Evolutionary conservation across 2,329 filamentous ascomycete genomes (phyloP).

Genomic region (Davidsoniella virescens): DNA sequence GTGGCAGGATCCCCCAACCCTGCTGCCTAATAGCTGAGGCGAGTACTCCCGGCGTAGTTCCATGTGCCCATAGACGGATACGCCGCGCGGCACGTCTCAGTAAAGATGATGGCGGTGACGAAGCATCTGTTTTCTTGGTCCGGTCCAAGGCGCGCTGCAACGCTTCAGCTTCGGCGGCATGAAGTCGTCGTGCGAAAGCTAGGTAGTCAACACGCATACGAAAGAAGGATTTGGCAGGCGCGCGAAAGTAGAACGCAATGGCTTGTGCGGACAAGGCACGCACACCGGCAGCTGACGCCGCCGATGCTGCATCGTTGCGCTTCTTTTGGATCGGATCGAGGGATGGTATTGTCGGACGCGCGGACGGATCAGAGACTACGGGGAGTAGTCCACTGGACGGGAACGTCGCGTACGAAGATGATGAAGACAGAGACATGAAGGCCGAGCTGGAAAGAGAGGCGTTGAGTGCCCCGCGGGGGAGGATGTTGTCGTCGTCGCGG

Average conservation of each 20-base stretch:
- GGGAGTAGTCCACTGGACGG: too few relatives aligned
- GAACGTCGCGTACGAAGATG: too few relatives aligned
- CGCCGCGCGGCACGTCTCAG: slow-evolving; percentile 16
- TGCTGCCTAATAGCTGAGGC: slow-evolving; percentile 50
- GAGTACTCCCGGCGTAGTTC: slow-evolving; percentile 54
- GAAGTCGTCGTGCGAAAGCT: slow-evolving; percentile 32
- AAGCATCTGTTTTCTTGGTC: background rate
- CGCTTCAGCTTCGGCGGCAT: slow-evolving; percentile 12
- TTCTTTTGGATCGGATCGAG: too few relatives aligned
- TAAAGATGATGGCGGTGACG: background rate
- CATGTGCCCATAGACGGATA: slow-evolving; percentile 35
- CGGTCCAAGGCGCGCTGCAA: slow-evolving; percentile 19
- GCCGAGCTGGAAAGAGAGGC: too few relatives aligned
- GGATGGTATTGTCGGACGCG: too few relatives aligned
- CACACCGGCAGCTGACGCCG: slow-evolving; percentile 71
- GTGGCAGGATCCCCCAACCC: slow-evolving; percentile 58
- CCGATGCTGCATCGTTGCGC: slow-evolving; percentile 37
- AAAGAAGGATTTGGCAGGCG: slow-evolving; percentile 86
- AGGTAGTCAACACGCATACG: slow-evolving; percentile 75
- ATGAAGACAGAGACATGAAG: too few relatives aligned
- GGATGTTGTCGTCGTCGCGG: too few relatives aligned
- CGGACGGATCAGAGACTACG: too few relatives aligned
- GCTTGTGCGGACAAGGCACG: slow-evolving; percentile 70
- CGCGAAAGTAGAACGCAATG: slow-evolving; percentile 81
- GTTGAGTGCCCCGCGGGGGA: too few relatives aligned